Evolutionary conservation across 2,329 filamentous ascomycete species (phyloP).

Genomic region (Fonsecaea pugnacius): DNA sequence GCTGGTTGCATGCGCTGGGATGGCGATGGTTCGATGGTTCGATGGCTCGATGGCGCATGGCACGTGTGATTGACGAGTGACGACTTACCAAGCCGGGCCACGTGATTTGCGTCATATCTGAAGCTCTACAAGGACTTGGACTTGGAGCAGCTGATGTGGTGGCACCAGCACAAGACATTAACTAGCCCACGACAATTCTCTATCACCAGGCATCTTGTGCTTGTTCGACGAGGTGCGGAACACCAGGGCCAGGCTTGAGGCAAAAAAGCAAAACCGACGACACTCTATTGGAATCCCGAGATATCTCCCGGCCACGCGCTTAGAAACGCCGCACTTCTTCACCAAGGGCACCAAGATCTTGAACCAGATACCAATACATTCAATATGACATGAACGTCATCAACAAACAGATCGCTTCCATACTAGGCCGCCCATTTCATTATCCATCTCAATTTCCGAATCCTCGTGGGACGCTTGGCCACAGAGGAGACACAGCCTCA

Average conservation of each 20-base stretch:
- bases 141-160: too few relatives aligned
- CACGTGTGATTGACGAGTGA: too few relatives aligned
- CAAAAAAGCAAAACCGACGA: not conserved
- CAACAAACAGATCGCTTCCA: not conserved
- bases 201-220: not conserved
- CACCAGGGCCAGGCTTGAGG: not conserved
- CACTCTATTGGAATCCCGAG: not conserved
- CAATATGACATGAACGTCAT: not conserved
- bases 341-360: not conserved
- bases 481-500: conserved; percentile 4
- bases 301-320: not conserved
- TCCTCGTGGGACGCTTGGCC: conserved; percentile 3
- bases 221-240: not conserved
- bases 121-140: not conserved
- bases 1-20: conserved; percentile 7
- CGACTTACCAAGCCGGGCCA: not conserved
- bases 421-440: not conserved
- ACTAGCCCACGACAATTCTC: not conserved
- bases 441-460: conserved; percentile 8
- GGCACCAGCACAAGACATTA: too few relatives aligned
- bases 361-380: not conserved
- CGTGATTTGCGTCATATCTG: conserved; percentile 15
- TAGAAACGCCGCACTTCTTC: not conserved
- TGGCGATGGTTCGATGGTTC: not conserved
- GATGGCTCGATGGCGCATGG: too few relatives aligned